A percentile compares a stretch with the other conserved stretches of the same genome.
Evolutionary conservation across 768 basidiomycete genomes (phyloP).

Genomic region (Clitopilus hobsonii): DNA sequence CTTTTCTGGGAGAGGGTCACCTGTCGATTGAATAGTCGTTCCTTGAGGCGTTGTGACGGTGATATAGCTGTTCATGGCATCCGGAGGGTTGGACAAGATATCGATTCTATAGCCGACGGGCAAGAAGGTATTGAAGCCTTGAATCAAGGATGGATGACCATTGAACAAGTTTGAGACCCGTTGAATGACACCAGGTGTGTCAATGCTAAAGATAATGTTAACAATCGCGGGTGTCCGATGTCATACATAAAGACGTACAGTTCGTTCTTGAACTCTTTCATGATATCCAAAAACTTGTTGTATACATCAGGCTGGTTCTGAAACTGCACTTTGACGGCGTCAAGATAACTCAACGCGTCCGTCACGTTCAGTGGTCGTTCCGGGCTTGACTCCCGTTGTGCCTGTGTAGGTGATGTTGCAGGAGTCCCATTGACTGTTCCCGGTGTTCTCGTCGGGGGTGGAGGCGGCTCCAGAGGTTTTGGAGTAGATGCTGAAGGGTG

Average conservation of each 20-base stretch:
- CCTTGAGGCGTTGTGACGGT: slow-evolving; percentile 78
- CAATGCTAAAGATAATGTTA: slow-evolving; percentile 63
- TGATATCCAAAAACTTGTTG: slow-evolving; percentile 91
- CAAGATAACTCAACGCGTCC: slow-evolving; percentile 90
- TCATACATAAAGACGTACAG: slow-evolving; percentile 42
- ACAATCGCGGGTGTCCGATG: slow-evolving; percentile 14
- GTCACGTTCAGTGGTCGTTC: slow-evolving; percentile 84
- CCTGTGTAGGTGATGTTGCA: slow-evolving; percentile 19
- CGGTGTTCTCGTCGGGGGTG: background rate
- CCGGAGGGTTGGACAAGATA: slow-evolving; percentile 59
- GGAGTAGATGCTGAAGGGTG: slow-evolving; percentile 8
- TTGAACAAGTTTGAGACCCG: slow-evolving; percentile 92
- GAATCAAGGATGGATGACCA: slow-evolving; percentile 86
- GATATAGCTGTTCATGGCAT: slow-evolving; percentile 47
- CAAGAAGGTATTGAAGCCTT: slow-evolving; percentile 98
- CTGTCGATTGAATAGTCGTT: slow-evolving; percentile 54
- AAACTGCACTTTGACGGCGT: slow-evolving; percentile 90
- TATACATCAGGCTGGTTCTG: slow-evolving; percentile 92
- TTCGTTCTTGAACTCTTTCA: slow-evolving; percentile 99
- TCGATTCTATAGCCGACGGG: slow-evolving; percentile 94
- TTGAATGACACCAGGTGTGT: slow-evolving; percentile 95
- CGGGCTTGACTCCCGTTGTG: slow-evolving; percentile 23
- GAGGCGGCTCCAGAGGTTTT: background rate
- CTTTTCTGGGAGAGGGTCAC: slow-evolving; percentile 23
- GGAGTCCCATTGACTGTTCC: background rate